Evolutionary conservation across 1,139 yeast species (phyloP).

Genomic region (Yamadazyma siamensis): DNA sequence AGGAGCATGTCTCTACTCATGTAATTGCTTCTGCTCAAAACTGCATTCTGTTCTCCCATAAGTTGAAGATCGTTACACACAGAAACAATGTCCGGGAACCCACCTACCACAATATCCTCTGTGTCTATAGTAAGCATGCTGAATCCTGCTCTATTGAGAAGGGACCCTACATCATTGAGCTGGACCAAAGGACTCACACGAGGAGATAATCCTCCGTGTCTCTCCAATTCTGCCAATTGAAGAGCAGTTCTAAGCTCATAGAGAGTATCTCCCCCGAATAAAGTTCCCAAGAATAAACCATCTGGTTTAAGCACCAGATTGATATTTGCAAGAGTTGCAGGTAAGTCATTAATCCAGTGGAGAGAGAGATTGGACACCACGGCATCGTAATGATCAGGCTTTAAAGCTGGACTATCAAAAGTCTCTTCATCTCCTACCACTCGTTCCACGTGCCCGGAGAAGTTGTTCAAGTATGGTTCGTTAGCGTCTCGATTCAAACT

Average conservation of each 20-base stretch:
- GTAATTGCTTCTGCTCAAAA: slow-evolving; percentile 50
- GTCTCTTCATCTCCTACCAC: slow-evolving; percentile 67
- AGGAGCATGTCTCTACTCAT: slow-evolving; percentile 64
- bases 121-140: slow-evolving; percentile 80
- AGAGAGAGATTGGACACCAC: slow-evolving; percentile 70
- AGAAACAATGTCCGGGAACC: slow-evolving; percentile 72
- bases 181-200: slow-evolving; percentile 80
- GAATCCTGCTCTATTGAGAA: slow-evolving; percentile 74
- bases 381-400: slow-evolving; percentile 58
- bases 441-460: slow-evolving; percentile 44
- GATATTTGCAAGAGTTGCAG: slow-evolving; percentile 55
- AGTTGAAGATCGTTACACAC: slow-evolving; percentile 68
- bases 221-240: slow-evolving; percentile 79
- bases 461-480: slow-evolving; percentile 30
- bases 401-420: slow-evolving; percentile 39
- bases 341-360: slow-evolving; percentile 87
- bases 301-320: slow-evolving; percentile 71
- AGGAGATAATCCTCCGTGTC: slow-evolving; percentile 77
- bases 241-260: slow-evolving; percentile 77
- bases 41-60: slow-evolving; percentile 86
- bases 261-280: slow-evolving; percentile 81
- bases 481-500: slow-evolving; percentile 50
- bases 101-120: slow-evolving; percentile 74
- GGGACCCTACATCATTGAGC: slow-evolving; percentile 69
- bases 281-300: slow-evolving; percentile 79